Base-by-base conservation (phyloP, 768 basidiomycete genomes). In the Amanita polypyramis region DNA sequence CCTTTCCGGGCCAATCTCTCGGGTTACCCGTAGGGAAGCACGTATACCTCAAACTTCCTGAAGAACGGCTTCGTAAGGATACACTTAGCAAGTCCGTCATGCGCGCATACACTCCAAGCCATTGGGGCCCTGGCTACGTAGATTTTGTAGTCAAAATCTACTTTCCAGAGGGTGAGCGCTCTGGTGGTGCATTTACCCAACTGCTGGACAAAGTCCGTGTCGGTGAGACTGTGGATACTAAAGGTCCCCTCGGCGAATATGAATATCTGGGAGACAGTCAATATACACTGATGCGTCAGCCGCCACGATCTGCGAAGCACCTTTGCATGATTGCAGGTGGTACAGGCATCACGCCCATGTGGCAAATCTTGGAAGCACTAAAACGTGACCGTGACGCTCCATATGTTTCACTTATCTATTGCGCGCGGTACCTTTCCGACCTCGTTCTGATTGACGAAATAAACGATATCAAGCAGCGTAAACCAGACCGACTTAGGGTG, bases 371-470 rank as follows among this genome's bases (percentile, higher is more conserved):
- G n/a, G 40, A 27, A 0, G 23, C 40, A 10, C 76, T 97, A 61
- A 85, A 86, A 66, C 89, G 93, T 65, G 81, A 88, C 15, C 62
- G 68, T 38, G 95, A 99, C 74, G 70, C 60, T 52, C 96, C 95
- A 32, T 78, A 74, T 55, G 66, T 98, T 59, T 77, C 75, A 53
- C 79, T 99, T 59, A 89, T 99, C 60, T 98, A 98, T 66, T 42
- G 40, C 25, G 40, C 40, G 6, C 40, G 40, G 12, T 42, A 27
- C n/a, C 7, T 42, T 27, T 25, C 23, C n/a, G 40, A 42, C 40
- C 40, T 42, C 15, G 27, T 42, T 15, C 40, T 42, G 6, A n/a
- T 42, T 14, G 27, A 42, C 15, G 40, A 42, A 42, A 42, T 42
- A 14, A 27, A 29, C n/a, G 7, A 29, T 2, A 4, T 42, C 12